phyloP scores from a whole-genome alignment of 83 land plant species.

The Thuja plicata region DNA sequence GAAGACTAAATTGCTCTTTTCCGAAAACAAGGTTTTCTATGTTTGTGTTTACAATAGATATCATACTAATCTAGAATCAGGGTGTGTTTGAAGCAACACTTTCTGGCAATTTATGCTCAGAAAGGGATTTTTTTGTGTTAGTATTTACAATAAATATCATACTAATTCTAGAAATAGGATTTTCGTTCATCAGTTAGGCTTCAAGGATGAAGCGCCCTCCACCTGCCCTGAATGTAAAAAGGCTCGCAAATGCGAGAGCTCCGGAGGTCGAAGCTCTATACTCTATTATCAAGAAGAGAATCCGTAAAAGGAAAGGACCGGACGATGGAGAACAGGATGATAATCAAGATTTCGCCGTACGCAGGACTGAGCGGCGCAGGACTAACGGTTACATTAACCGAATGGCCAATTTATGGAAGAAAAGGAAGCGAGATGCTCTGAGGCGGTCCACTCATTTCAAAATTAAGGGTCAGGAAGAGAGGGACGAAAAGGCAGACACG shows the following conservation, averaged over 20 bases:
- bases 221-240: slow-evolving; percentile 41
- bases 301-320: not conserved
- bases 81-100: not conserved
- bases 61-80: not conserved
- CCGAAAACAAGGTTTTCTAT: not conserved
- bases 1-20: not conserved
- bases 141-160: no score
- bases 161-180: not conserved
- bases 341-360: slow-evolving; percentile 26
- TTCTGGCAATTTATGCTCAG: not conserved
- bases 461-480: not conserved
- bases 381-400: slow-evolving; percentile 36
- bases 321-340: not conserved
- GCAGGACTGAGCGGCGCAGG: slow-evolving; percentile 45
- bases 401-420: slow-evolving; percentile 8
- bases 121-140: not conserved
- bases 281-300: slow-evolving; percentile 37
- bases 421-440: slow-evolving; percentile 14
- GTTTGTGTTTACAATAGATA: not conserved
- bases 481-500: slow-evolving; percentile 10
- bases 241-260: slow-evolving; percentile 67
- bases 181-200: not conserved
- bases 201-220: not conserved
- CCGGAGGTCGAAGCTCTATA: slow-evolving; percentile 69
- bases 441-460: slow-evolving; percentile 4